Conservation (phyloP, 2,329 filamentous ascomycete species). For the Dothistroma septosporum region DNA sequence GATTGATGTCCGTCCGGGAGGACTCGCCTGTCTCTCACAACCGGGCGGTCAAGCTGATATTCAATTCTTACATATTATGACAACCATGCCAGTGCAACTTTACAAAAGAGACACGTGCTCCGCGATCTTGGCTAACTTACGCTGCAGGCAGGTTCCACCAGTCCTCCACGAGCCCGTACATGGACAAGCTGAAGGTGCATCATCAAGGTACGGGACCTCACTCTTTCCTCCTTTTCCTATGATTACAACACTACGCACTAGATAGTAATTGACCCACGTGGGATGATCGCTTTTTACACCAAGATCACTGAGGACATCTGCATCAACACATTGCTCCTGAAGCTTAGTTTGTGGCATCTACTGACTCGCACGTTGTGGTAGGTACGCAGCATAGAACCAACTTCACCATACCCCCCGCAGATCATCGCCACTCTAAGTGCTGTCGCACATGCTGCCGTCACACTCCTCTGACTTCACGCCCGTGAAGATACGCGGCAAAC, state of each 20-base stretch:
- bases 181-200: not conserved
- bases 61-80: slow-evolving; percentile 99
- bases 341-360: not conserved
- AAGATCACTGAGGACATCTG: slow-evolving; percentile 38
- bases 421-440: not conserved
- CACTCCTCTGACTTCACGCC: slow-evolving; percentile 22
- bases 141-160: not conserved
- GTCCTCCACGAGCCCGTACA: not conserved
- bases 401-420: not conserved
- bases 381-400: not conserved
- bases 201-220: slow-evolving; percentile 9
- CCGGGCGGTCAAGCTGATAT: slow-evolving; percentile 74
- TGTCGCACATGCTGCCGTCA: slow-evolving; percentile 4
- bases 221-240: slow-evolving; percentile 45
- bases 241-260: slow-evolving; percentile 62
- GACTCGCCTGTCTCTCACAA: slow-evolving; percentile 89
- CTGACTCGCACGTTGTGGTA: not conserved
- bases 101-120: not conserved
- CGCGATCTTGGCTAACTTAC: not conserved
- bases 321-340: not conserved
- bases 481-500: slow-evolving; percentile 35
- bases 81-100: not conserved
- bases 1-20: slow-evolving; percentile 86
- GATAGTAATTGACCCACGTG: slow-evolving; percentile 45
- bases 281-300: slow-evolving; percentile 37